phyloP scores from a whole-genome alignment of 495 filamentous ascomycete genomes.

The Darksidea phi region DNA sequence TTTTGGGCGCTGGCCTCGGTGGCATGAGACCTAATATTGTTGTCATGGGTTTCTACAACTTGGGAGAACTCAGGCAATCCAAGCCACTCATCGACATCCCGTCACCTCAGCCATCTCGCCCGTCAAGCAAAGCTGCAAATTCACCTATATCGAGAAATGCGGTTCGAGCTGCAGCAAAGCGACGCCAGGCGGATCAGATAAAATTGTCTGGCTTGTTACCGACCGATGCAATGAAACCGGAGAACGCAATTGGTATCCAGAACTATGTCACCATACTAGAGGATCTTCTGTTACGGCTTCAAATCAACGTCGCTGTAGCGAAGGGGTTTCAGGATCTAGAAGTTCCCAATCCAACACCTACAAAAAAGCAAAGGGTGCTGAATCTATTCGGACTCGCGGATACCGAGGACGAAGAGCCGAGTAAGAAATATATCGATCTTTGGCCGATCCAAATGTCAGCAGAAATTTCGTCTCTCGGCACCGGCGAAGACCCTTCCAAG shows the following conservation, averaged over 20 bases:
- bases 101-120: constrained; percentile 32
- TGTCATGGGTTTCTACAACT: constrained; percentile 69
- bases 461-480: constrained; percentile 58
- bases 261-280: constrained; percentile 82
- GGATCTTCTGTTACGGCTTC: constrained; percentile 72
- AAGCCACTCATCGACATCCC: constrained; percentile 54
- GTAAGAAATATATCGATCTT: constrained; percentile 80
- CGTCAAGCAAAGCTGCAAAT: constrained; percentile 17
- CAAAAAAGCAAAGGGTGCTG: constrained; percentile 18
- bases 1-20: constrained; percentile 78
- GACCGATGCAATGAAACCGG: constrained; percentile 59
- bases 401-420: constrained; percentile 51
- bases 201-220: constrained; percentile 55
- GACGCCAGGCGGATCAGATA: constrained; percentile 38
- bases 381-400: constrained; percentile 18
- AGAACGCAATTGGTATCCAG: constrained; percentile 61
- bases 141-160: constrained; percentile 16
- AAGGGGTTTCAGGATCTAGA: constrained; percentile 79
- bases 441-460: constrained; percentile 88
- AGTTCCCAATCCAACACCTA: constrained; percentile 51
- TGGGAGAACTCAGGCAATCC: constrained; percentile 66
- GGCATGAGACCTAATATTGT: constrained; percentile 91
- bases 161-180: constrained; percentile 13
- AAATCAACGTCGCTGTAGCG: constrained; percentile 82
- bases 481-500: constrained; percentile 43